These are phyloP conservation scores for Coemansia sp. DNA, from an alignment of 192 early-diverging fungal species.

Conservation along the genomic window DNA sequence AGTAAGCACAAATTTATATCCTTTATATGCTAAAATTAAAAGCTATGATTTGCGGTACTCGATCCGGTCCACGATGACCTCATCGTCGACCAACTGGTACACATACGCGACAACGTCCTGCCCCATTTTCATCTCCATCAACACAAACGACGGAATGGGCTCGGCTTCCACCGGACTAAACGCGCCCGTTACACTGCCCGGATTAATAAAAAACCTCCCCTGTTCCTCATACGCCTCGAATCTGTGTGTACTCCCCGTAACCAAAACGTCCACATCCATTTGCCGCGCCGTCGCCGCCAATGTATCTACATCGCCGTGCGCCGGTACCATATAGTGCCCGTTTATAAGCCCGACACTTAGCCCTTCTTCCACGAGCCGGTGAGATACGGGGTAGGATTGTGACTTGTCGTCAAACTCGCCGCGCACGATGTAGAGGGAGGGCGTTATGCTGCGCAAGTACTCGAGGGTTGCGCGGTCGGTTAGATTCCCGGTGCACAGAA, in stretches of 20 bases:
- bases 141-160: constrained; percentile 85
- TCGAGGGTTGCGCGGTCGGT: constrained; percentile 81
- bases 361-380: constrained; percentile 61
- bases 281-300: constrained; percentile 77
- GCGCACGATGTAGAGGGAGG: constrained; percentile 70
- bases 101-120: constrained; percentile 81
- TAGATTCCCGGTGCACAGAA: constrained; percentile 90
- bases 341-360: constrained; percentile 76
- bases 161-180: constrained; percentile 53
- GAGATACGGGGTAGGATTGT: constrained; percentile 58
- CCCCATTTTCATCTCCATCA: constrained; percentile 87
- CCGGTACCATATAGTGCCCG: constrained; percentile 78
- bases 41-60: constrained; percentile 69
- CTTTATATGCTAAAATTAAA: neutral
- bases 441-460: constrained; percentile 79
- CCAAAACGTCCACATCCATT: constrained; percentile 88
- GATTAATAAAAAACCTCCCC: constrained; percentile 91
- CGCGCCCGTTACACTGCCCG: constrained; percentile 93
- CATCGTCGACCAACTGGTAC: constrained; percentile 87
- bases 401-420: constrained; percentile 61
- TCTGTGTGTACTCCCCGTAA: constrained; percentile 84
- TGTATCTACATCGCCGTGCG: constrained; percentile 64
- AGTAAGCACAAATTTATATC: no score
- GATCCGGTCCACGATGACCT: constrained; percentile 91
- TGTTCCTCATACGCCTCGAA: constrained; percentile 93